These are phyloP conservation scores for Tolypocladium guangdongense DNA, from an alignment of 2,329 filamentous ascomycete species.

Conservation along the genomic window DNA sequence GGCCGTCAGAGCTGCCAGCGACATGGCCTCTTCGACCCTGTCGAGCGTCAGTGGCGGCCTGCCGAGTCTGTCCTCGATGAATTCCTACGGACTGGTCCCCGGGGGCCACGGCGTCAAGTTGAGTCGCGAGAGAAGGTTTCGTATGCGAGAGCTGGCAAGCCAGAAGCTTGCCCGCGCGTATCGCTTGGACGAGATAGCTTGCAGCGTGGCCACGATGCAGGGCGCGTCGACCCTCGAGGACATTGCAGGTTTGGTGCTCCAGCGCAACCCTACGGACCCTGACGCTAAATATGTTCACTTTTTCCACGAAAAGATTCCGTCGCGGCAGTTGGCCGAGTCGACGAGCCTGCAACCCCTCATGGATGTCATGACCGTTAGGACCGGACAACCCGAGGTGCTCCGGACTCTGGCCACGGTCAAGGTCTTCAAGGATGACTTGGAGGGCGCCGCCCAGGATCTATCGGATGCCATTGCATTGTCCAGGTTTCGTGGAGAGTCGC, in stretches of 20 bases:
- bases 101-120: slow-evolving; percentile 53
- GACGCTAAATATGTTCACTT: slow-evolving; percentile 87
- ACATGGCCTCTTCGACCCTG: slow-evolving; percentile 54
- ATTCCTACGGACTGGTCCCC: slow-evolving; percentile 21
- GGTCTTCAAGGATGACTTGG: slow-evolving; percentile 64
- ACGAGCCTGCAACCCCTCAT: slow-evolving; percentile 57
- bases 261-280: slow-evolving; percentile 53
- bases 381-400: slow-evolving; percentile 54
- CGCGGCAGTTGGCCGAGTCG: slow-evolving; percentile 58
- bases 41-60: slow-evolving; percentile 39
- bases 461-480: slow-evolving; percentile 51
- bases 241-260: slow-evolving; percentile 61
- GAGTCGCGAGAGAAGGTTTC: slow-evolving; percentile 64
- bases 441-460: slow-evolving; percentile 59
- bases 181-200: slow-evolving; percentile 70
- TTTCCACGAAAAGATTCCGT: slow-evolving; percentile 84
- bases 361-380: slow-evolving; percentile 54
- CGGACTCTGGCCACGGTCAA: slow-evolving; percentile 65
- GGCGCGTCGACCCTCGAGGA: slow-evolving; percentile 66
- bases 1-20: slow-evolving; percentile 66
- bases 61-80: slow-evolving; percentile 9
- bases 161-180: slow-evolving; percentile 70
- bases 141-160: slow-evolving; percentile 71
- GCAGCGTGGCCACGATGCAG: slow-evolving; percentile 77
- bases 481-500: slow-evolving; percentile 42